Base-by-base conservation (phyloP, 1,284 basidiomycete species). In the Tranzscheliella williamsii region DNA sequence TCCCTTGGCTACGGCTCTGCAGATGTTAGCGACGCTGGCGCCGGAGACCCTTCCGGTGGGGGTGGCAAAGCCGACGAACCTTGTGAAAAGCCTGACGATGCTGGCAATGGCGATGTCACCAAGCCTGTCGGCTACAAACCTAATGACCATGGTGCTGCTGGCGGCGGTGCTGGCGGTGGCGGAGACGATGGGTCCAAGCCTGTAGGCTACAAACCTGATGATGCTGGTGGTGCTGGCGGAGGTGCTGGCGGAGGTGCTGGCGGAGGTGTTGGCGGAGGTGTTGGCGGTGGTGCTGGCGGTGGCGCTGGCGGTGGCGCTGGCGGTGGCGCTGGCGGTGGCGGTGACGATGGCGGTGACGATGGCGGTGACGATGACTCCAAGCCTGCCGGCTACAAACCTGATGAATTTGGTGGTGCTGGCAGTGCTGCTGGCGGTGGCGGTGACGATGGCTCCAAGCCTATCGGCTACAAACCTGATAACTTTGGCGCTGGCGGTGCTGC, bases 151-250 rank as follows among this genome's bases (percentile, higher is more conserved):
- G 17, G n/a, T 27, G 26, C 8, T 15, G 15, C 26, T 27, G 26
- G 26, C 15, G 26, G 26, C 26, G 8, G 15, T 15, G 26, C 8
- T 15, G 26, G 26, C 26, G 15, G 26, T 15, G 26, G 56, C 23
- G 43, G 56, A n/a, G 32, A 38, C 20, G 41, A 22, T 26, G 42
- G 50, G 21, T 41, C 38, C 32, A 42, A 55, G 32, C 43, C 41
- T 16, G 7, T 36, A 24, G 23, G 31, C 22, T 26, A 2, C 22
- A 15, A 5, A 12, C 3, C n/a, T 13, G 31, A 9, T 17, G 2
- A n/a, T 3, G 4, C n/a, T 4, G 30, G 26, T n/a, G 43, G 22
- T 26, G 29, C 31, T 12, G 9, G 35, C 13, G 37, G 24, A 9
- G 32, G 15, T 20, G 18, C 13, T 20, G 32, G 32, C 8, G 18